Conservation (phyloP, 1,284 basidiomycete species). For the Phellinidium pouzarii region DNA sequence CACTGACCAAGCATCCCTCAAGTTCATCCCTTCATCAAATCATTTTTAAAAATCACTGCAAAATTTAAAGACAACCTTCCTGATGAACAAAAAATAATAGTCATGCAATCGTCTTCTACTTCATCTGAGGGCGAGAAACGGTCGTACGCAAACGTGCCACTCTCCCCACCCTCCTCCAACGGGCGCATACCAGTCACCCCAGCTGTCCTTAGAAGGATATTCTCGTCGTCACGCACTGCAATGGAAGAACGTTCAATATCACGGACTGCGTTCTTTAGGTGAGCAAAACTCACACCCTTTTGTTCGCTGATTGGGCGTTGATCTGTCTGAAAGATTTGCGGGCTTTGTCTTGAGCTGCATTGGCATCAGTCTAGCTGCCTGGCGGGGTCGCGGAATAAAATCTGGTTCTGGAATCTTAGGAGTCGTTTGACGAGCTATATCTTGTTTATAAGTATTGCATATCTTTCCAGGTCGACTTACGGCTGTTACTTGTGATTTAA, state of each 20-base stretch:
- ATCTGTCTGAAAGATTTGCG: conserved; percentile 46
- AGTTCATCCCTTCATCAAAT: too few species aligned
- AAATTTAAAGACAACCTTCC: not conserved
- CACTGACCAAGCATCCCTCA: not conserved
- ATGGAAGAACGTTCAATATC: conserved; percentile 76
- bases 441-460: not conserved
- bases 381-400: conserved; percentile 59
- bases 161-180: conserved; percentile 28
- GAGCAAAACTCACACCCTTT: conserved; percentile 18
- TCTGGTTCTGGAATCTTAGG: conserved; percentile 56
- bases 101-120: conserved; percentile 10
- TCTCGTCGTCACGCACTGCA: conserved; percentile 71
- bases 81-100: not conserved
- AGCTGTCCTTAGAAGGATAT: conserved; percentile 70
- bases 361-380: conserved; percentile 66
- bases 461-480: conserved; percentile 40
- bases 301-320: not conserved
- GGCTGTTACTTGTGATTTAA: too few species aligned
- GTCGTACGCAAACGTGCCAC: conserved; percentile 21
- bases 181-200: conserved; percentile 73
- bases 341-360: conserved; percentile 76
- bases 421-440: conserved; percentile 30
- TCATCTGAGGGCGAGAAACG: conserved; percentile 6
- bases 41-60: not conserved
- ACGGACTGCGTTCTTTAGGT: conserved; percentile 79